Evolutionary conservation across 108 stramenopile species (phyloP), one percentile per base, ranked within the genome.

Genomic region (Skeletonema marinoi): DNA sequence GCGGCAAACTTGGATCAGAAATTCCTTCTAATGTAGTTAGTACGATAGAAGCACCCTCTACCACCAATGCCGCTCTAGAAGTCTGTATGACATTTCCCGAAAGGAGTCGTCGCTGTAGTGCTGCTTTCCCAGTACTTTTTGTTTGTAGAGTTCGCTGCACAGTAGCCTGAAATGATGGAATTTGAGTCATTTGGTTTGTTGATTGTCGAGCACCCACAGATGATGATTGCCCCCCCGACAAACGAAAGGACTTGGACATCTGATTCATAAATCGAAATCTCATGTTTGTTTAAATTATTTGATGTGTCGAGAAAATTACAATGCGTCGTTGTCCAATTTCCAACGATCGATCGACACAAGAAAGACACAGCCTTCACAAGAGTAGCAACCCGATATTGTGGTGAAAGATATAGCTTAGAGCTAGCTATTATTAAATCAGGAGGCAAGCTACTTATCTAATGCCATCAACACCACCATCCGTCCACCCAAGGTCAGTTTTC

Each of bases 211-310:
- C n/a, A 9, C 54, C 6, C 25, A 25, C 8, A 21, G 54, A 29
- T 56, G 54, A 29, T 29, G 54, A 56, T 7, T 56, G 54, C 7
- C 54, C 54, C 9, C 54, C 54, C 9, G 54, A 56, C 25, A 56
- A 56, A 25, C 25, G 54, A 25, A 56, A 56, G 25, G 54, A 56
- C 54, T 56, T 56, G 54, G 54, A 56, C n/a, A 56, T 56, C 54
- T 56, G 54, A 56, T n/a, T 56, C 54, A 56, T 56, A 2, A 21
- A 25, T 9, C 54, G 54, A 56, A 56, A 56, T 10, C 54, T 56
- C 54, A 56, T 56, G 6, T 25, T 21, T 56, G 39, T 11, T 11
- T 41, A 1, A 4, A 46, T 56, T 21, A 9, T 25, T 56, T 56
- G 54, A 56, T 56, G 54, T 56, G 54, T 56, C 44, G 44, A 46